Evolutionary conservation across 805 yeast genomes (phyloP), one percentile per base, ranked within the genome.

Genomic region (Lachancea quebecensis): DNA sequence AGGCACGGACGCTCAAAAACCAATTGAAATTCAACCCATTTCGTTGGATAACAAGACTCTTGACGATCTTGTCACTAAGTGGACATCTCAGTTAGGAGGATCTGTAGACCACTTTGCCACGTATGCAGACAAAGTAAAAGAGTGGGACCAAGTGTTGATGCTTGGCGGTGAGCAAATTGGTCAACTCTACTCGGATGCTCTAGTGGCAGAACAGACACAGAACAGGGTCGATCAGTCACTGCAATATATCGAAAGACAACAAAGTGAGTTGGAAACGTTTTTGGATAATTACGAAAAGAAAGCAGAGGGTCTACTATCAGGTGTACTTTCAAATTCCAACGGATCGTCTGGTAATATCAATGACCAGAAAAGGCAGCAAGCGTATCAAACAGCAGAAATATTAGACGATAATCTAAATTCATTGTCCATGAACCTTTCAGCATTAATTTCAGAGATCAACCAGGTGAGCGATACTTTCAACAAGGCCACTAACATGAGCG

Each of bases 61-160:
- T 58, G 98, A 93, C 58, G 98, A 93, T 61, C 74, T 93, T 53
- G 85, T 93, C 36, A 78, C 89, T 11, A 89, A 85, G 65, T 93
- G 99, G 99, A 85, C 97, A 0, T 79, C 80, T 45, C 95, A 93
- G 53, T 67, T 93, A 48, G 72, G 91, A 1, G 73, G 77, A 11
- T 79, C 93, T 0, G 77, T 91, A 2, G 73, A 75, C 21, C 81
- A 85, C 32, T 93, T 90, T 66, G 82, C 82, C 47, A 66, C 72
- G 10, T 91, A 87, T 60, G 81, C 96, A 8, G 69, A 72, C 18
- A 83, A 82, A 48, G 80, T 91, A 16, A 80, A 82, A 50, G 74
- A 75, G 42, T 93, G 98, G 97, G 99, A 93, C 63, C 76, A 78
- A 50, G 78, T 82, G 14, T 71, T 93, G 38, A 90, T 88, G 10